Evolutionary conservation across 805 yeast species (phyloP), one percentile per base, ranked within the genome.

Genomic region (Ogataea degrootiae): DNA sequence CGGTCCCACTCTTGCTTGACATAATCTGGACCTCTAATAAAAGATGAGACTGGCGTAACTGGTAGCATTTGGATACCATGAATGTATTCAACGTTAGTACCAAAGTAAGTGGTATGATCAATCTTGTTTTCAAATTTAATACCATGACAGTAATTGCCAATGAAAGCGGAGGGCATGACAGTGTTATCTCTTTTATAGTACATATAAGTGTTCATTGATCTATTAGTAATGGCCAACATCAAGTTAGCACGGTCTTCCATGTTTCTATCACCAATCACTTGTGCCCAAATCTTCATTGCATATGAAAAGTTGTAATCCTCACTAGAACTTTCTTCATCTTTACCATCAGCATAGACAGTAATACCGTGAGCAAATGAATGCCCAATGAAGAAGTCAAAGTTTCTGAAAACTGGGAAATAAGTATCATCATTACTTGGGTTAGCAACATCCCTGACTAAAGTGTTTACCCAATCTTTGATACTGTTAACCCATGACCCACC

Each of bases 21-120:
- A 67, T 80, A 85, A 2, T 65, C 65, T 4, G 79, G 75, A 3
- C 72, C 67, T 58, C 90, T 69, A 15, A 83, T 73, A 53, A 73
- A 83, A 0, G 87, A 78, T 3, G 88, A 81, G 6, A 80, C 67
- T 2, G 90, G 83, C 0, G 85, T 81, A 40, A 79, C 69, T 26
- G 89, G 88, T 41, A 83, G 54, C 88, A 83, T 83, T 61, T 83
- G 87, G 52, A 83, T 83, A n/a, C 89, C 89, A 53, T 82, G 86
- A 44, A 81, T 82, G 56, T 77, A 83, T 64, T 82, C 79, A 23
- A 68, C 57, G 43, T 73, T 62, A 23, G 66, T 58, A 21, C 87
- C 87, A 57, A 83, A 83, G 57, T 76, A 83, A 7, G 88, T 83
- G 16, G 85, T 74, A 65, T 83, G 80, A 56, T 78, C 84, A 47